These are phyloP conservation scores for Penicillium thymicola DNA, from an alignment of 2,329 filamentous ascomycete species.

Conservation along the genomic window DNA sequence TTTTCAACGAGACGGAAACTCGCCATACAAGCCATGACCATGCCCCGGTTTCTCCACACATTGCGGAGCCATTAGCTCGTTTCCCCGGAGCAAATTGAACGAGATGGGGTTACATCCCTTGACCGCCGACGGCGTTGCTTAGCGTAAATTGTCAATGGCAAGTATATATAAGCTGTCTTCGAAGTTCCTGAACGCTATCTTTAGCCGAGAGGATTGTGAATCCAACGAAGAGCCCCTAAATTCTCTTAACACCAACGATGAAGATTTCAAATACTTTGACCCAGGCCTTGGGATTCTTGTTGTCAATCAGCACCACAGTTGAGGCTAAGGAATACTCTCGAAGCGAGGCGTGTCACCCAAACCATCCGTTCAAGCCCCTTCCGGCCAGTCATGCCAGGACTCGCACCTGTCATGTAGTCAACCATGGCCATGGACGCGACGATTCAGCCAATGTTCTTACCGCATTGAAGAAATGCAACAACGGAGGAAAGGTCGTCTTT, in stretches of 20 bases:
- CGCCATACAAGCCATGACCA: background rate
- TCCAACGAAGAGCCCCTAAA: background rate
- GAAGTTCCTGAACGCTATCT: background rate
- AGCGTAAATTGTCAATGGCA: background rate
- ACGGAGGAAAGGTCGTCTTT: conserved; percentile 62
- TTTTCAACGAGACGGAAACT: background rate
- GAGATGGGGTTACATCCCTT: conserved; percentile 3
- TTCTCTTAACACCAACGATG: conserved; percentile 17
- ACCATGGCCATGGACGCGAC: conserved; percentile 37
- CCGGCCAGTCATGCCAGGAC: conserved; percentile 24
- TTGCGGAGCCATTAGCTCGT: conserved; percentile 2
- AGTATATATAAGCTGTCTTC: background rate
- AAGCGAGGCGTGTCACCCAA: conserved; percentile 27
- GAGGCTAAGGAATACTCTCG: conserved; percentile 20
- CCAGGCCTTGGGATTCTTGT: conserved; percentile 22
- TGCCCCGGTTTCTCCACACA: conserved; percentile 12
- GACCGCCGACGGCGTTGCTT: background rate
- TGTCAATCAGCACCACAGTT: conserved; percentile 16
- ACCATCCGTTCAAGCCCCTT: conserved; percentile 30
- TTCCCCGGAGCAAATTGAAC: conserved; percentile 17
- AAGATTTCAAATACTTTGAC: conserved; percentile 25
- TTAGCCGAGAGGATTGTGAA: background rate
- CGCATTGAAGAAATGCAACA: conserved; percentile 59
- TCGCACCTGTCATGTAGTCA: conserved; percentile 30
- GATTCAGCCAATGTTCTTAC: conserved; percentile 53